A percentile compares a stretch with the other conserved stretches of the same genome.
phyloP scores from a whole-genome alignment of 108 stramenopile genomes.

The Pseudonitzschia delicatissima region DNA sequence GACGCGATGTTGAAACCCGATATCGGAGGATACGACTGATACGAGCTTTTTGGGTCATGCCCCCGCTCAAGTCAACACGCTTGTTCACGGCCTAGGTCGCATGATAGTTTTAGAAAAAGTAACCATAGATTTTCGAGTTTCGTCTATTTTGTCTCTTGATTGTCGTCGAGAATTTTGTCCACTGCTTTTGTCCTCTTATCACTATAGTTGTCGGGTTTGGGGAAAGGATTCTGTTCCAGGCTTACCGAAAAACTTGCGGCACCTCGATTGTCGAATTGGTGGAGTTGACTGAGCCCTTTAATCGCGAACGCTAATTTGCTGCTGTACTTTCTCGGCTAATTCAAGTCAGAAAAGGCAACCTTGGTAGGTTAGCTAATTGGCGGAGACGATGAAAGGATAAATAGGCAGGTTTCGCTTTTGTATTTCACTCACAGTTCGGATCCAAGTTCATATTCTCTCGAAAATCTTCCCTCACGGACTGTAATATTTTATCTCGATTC shows the following conservation, averaged over 20 bases:
- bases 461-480: conserved; percentile 79
- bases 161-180: conserved; percentile 16
- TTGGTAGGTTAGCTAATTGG: no score
- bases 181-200: conserved; percentile 31
- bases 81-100: conserved; percentile 46
- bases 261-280: conserved; percentile 63
- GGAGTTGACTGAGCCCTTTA: conserved; percentile 75
- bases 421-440: conserved; percentile 23
- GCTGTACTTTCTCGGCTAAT: conserved; percentile 37
- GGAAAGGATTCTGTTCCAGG: conserved; percentile 85
- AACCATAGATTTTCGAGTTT: background rate
- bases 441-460: conserved; percentile 50
- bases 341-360: no score
- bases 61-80: conserved; percentile 71
- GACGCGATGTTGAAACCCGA: conserved; percentile 42
- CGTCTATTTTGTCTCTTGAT: background rate
- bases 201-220: conserved; percentile 52
- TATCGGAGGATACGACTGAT: conserved; percentile 74
- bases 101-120: background rate
- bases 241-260: conserved; percentile 70
- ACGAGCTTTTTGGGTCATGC: conserved; percentile 67
- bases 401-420: background rate
- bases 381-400: background rate
- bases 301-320: conserved; percentile 68
- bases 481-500: conserved; percentile 69